Conservation (phyloP, 2,329 filamentous ascomycete genomes). For the Fusarium marasasianum region DNA sequence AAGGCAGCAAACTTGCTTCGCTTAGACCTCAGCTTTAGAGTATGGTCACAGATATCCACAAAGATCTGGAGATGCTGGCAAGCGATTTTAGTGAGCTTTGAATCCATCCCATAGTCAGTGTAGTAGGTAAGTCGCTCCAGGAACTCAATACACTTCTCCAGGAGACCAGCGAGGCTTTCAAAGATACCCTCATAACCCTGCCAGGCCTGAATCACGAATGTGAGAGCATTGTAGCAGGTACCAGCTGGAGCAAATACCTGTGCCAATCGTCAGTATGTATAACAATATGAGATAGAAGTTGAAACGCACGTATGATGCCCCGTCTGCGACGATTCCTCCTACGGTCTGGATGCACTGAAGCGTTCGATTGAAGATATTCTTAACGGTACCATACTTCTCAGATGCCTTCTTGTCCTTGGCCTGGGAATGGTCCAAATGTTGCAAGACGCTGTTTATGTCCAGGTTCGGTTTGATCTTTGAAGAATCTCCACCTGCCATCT, state of each 20-base stretch:
- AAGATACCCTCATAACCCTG: background rate
- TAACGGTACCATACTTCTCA: background rate
- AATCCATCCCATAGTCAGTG: background rate
- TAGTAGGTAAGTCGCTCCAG: background rate
- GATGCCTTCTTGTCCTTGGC: background rate
- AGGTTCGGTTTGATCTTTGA: background rate
- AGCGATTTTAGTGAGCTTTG: background rate
- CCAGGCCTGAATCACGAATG: background rate
- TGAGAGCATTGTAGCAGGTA: constrained; percentile 1
- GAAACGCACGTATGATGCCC: background rate
- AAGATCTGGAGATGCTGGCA: background rate
- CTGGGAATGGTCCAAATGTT: background rate
- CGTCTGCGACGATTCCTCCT: background rate
- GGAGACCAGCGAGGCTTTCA: background rate
- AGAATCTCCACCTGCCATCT: background rate
- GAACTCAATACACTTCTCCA: background rate
- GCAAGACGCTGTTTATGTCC: background rate
- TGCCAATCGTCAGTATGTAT: background rate
- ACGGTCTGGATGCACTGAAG: background rate
- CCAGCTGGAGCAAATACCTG: background rate
- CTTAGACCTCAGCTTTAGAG: background rate
- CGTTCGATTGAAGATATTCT: background rate
- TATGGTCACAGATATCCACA: background rate
- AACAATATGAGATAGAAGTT: too few species aligned
- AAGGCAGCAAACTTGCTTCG: background rate